Conservation (phyloP, 495 filamentous ascomycete species). For the Aspergillus hancockii region DNA sequence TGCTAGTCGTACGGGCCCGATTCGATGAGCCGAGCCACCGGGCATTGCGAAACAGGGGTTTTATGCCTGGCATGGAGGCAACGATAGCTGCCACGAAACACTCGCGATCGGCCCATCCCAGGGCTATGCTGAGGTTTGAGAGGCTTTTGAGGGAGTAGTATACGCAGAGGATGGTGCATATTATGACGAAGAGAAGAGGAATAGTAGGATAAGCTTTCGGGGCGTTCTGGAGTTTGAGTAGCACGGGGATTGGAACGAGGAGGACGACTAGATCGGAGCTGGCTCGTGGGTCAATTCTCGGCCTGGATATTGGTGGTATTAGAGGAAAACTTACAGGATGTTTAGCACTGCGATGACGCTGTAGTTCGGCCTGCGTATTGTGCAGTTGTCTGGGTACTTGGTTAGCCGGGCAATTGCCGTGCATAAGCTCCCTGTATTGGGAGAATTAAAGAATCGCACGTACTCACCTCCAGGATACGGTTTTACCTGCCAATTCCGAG, state of each 20-base stretch:
- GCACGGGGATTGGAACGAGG: slow-evolving; percentile 26
- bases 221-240: slow-evolving; percentile 27
- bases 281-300: not conserved
- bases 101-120: slow-evolving; percentile 17
- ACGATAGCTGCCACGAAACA: slow-evolving; percentile 14
- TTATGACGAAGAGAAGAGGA: slow-evolving; percentile 27
- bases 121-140: slow-evolving; percentile 3
- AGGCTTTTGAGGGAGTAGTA: slow-evolving; percentile 14
- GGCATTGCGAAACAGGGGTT: slow-evolving; percentile 7
- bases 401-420: not conserved
- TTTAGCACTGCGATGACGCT: slow-evolving; percentile 25
- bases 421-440: slow-evolving; percentile 9
- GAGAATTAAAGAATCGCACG: no score
- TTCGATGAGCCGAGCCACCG: slow-evolving; percentile 7
- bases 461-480: slow-evolving; percentile 43
- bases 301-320: not conserved
- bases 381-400: slow-evolving; percentile 26
- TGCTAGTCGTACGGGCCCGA: not conserved
- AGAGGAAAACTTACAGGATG: slow-evolving; percentile 18
- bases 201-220: slow-evolving; percentile 25
- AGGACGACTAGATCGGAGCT: slow-evolving; percentile 26
- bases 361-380: slow-evolving; percentile 24
- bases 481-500: slow-evolving; percentile 52
- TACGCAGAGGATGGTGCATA: slow-evolving; percentile 11
- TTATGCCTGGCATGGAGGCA: slow-evolving; percentile 12